Conservation (phyloP, 2,329 filamentous ascomycete species). For the Sclerotinia sclerotiorum region DNA sequence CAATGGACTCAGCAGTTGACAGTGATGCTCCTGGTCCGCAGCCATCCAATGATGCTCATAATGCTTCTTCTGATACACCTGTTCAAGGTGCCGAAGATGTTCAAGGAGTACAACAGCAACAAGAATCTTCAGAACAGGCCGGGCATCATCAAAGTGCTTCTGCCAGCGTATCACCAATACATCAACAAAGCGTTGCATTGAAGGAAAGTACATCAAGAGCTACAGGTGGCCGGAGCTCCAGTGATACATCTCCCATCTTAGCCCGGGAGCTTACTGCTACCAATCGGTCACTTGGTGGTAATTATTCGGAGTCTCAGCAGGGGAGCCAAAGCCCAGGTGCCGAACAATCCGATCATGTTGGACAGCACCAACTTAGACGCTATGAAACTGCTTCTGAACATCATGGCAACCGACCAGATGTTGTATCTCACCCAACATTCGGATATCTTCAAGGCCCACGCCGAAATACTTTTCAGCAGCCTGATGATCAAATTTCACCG, state of each 20-base stretch:
- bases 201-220: neutral
- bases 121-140: neutral
- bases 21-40: neutral
- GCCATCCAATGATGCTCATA: neutral
- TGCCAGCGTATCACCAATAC: neutral
- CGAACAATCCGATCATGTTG: neutral
- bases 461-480: neutral
- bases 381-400: neutral
- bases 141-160: neutral
- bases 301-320: no score
- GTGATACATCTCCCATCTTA: neutral
- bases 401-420: no score
- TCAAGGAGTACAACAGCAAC: neutral
- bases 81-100: neutral
- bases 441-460: neutral
- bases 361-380: neutral
- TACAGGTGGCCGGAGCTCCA: neutral
- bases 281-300: neutral
- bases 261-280: neutral
- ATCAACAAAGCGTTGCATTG: neutral
- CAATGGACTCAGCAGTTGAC: neutral
- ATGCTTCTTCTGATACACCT: neutral
- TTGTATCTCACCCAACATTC: neutral
- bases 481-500: neutral
- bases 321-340: neutral